Evolutionary conservation across 768 basidiomycete species (phyloP).

Genomic region (Austroboletus festivus): DNA sequence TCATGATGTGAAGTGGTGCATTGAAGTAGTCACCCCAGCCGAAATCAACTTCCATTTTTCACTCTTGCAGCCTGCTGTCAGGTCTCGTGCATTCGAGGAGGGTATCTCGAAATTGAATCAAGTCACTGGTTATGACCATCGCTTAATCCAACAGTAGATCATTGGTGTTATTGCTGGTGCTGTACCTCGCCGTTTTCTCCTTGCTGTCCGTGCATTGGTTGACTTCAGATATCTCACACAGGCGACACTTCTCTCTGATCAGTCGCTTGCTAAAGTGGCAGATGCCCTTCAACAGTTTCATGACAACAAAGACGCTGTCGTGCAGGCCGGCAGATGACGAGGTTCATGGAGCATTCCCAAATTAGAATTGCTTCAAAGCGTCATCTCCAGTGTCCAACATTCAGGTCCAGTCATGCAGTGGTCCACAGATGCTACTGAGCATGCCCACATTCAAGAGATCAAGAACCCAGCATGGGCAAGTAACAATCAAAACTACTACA

Average conservation of each 20-base stretch:
- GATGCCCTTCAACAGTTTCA: conserved; percentile 35
- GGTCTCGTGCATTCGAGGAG: conserved; percentile 37
- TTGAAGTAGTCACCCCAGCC: not conserved
- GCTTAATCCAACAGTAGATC: conserved; percentile 13
- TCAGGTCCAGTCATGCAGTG: not conserved
- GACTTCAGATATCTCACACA: conserved; percentile 41
- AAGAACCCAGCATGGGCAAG: not conserved
- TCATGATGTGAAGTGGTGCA: not conserved
- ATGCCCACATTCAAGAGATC: not conserved
- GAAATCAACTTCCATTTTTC: conserved; percentile 39
- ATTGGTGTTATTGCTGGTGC: conserved; percentile 15
- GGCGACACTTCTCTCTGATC: conserved; percentile 30
- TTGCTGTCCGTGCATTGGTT: conserved; percentile 25
- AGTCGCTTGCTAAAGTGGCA: conserved; percentile 29
- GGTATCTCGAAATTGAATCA: conserved; percentile 35
- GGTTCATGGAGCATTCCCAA: not conserved
- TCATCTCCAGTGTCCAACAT: no score
- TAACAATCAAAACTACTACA: not conserved
- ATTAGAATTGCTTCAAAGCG: no score
- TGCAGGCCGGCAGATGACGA: conserved; percentile 8
- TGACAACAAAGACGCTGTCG: conserved; percentile 33
- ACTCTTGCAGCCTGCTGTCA: conserved; percentile 34
- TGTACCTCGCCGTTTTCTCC: not conserved
- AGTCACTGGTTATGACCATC: conserved; percentile 5
- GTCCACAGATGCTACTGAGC: not conserved